These are phyloP conservation scores for Myxozyma mucilagina DNA, from an alignment of 805 yeast species.

Conservation along the genomic window DNA sequence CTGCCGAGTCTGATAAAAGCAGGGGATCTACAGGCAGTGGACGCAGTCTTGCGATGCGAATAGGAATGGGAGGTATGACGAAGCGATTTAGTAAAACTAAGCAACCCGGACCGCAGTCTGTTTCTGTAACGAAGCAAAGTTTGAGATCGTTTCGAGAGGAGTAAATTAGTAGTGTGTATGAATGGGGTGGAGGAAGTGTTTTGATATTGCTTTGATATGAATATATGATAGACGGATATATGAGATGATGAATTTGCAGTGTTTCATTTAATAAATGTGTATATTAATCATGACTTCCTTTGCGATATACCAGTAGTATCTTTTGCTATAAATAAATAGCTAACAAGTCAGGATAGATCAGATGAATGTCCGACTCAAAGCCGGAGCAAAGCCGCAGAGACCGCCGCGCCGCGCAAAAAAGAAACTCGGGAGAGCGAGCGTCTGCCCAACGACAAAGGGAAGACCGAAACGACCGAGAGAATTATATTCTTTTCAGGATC, in stretches of 20 bases:
- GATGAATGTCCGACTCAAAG: no score
- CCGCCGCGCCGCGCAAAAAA: no score
- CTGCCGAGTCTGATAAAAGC: background rate
- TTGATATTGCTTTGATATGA: background rate
- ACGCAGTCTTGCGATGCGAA: background rate
- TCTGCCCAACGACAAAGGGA: no score
- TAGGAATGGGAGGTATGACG: slow-evolving; percentile 1
- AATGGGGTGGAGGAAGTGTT: background rate
- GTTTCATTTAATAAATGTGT: background rate
- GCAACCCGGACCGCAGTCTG: background rate
- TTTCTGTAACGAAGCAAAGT: background rate
- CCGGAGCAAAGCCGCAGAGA: no score
- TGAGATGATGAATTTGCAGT: background rate
- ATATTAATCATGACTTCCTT: no score
- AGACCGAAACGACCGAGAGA: no score
- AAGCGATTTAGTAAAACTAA: slow-evolving; percentile 4
- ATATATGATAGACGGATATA: background rate
- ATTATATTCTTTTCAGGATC: no score
- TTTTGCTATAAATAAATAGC: no score
- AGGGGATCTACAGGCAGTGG: background rate
- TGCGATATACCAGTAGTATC: no score
- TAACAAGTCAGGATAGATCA: no score
- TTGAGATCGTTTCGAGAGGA: slow-evolving; percentile 5
- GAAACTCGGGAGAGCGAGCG: no score
- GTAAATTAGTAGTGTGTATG: background rate